Evolutionary conservation across 2,329 filamentous ascomycete species (phyloP).

Genomic region (Talaromyces sp.): DNA sequence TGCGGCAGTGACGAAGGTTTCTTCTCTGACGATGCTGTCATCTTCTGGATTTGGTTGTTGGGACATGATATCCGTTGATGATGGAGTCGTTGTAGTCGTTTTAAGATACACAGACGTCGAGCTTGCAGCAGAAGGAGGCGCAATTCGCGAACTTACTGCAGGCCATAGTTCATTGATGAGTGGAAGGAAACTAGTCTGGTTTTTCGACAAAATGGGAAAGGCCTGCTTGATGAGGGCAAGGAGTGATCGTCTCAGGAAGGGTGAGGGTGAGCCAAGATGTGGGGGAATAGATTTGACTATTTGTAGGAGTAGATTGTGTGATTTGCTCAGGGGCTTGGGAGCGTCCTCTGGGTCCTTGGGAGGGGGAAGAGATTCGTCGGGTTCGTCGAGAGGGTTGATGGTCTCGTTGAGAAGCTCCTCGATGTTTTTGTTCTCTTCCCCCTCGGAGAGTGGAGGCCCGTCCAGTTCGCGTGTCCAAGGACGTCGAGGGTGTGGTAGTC

Average conservation of each 20-base stretch:
- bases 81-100: constrained; percentile 3
- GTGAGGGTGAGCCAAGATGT: constrained; percentile 81
- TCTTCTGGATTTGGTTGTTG: constrained; percentile 43
- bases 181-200: constrained; percentile 82
- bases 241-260: constrained; percentile 71
- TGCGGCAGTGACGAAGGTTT: constrained; percentile 57
- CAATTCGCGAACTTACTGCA: constrained; percentile 53
- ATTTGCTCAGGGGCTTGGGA: constrained; percentile 65
- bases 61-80: constrained; percentile 51
- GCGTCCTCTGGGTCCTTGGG: constrained; percentile 50
- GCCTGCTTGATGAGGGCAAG: constrained; percentile 72
- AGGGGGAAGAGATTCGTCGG: constrained; percentile 33
- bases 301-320: constrained; percentile 74
- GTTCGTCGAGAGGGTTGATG: constrained; percentile 23
- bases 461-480: constrained; percentile 31
- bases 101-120: constrained; percentile 35
- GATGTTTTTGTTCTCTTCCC: constrained; percentile 23
- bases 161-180: constrained; percentile 91
- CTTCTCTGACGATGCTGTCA: constrained; percentile 32
- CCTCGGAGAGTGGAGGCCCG: constrained; percentile 25
- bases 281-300: constrained; percentile 83
- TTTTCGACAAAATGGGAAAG: constrained; percentile 64
- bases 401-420: constrained; percentile 22
- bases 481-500: constrained; percentile 29
- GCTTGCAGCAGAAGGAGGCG: constrained; percentile 45